phyloP scores from a whole-genome alignment of 371 early-diverging fungal species.

The Neoconidiobolus thromboides region DNA sequence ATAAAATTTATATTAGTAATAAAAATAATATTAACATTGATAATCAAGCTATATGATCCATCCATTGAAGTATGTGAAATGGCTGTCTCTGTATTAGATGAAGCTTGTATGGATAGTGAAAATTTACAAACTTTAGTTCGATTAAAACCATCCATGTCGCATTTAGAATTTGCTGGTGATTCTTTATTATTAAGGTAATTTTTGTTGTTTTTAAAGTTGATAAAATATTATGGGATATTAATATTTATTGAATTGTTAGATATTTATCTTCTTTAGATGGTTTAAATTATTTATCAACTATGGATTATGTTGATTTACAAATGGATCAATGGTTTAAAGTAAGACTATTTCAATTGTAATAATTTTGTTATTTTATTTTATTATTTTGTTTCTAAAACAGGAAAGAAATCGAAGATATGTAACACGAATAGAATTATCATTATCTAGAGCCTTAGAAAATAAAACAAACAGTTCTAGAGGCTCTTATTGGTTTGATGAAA shows the following conservation, averaged over 20 bases:
- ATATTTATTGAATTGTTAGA: neutral
- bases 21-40: neutral
- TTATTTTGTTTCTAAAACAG: slow-evolving; percentile 15
- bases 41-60: slow-evolving; percentile 50
- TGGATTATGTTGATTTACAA: slow-evolving; percentile 54
- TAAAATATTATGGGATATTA: too few relatives aligned
- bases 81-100: slow-evolving; percentile 49
- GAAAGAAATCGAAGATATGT: slow-evolving; percentile 60
- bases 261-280: slow-evolving; percentile 55
- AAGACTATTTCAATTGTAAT: slow-evolving; percentile 3
- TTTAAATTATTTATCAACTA: slow-evolving; percentile 43
- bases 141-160: slow-evolving; percentile 48
- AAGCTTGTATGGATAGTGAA: slow-evolving; percentile 40
- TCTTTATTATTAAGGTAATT: slow-evolving; percentile 34
- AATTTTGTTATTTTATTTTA: neutral
- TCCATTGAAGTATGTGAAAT: slow-evolving; percentile 48
- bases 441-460: slow-evolving; percentile 31
- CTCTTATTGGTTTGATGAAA: slow-evolving; percentile 12
- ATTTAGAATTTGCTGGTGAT: slow-evolving; percentile 48
- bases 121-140: slow-evolving; percentile 47
- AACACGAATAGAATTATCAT: slow-evolving; percentile 48
- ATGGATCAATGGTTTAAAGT: slow-evolving; percentile 74
- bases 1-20: neutral
- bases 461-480: neutral
- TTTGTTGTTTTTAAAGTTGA: neutral